Percentiles rank a stretch among this genome's conserved stretches.
These are phyloP conservation scores for Delphinella strobiligena DNA, from an alignment of 2,329 filamentous ascomycete species.

Conservation along the genomic window DNA sequence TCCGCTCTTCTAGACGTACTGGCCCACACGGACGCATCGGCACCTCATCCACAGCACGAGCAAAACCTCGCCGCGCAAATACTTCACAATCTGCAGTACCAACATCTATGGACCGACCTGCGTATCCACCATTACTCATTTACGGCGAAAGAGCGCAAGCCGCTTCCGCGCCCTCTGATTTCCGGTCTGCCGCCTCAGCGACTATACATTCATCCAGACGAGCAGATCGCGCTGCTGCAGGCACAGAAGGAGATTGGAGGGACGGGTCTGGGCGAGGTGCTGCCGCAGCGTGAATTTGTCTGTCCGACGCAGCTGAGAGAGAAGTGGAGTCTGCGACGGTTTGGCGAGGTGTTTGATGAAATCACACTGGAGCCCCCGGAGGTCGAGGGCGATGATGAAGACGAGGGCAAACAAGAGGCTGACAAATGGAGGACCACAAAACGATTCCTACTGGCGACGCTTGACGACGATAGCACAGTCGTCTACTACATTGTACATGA, in stretches of 20 bases:
- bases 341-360: constrained; percentile 58
- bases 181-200: constrained; percentile 61
- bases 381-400: constrained; percentile 13
- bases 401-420: constrained; percentile 13
- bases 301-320: constrained; percentile 61
- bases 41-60: constrained; percentile 12
- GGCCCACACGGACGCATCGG: too few species aligned
- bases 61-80: constrained; percentile 48
- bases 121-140: constrained; percentile 39
- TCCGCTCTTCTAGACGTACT: too few species aligned
- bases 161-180: constrained; percentile 51
- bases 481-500: constrained; percentile 79
- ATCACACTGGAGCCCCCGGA: constrained; percentile 27
- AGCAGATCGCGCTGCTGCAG: constrained; percentile 63
- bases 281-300: constrained; percentile 58
- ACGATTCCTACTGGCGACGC: constrained; percentile 59
- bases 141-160: too few species aligned
- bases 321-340: constrained; percentile 55
- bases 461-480: constrained; percentile 71
- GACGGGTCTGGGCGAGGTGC: constrained; percentile 16
- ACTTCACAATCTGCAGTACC: constrained; percentile 58
- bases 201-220: constrained; percentile 70
- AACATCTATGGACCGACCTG: constrained; percentile 62
- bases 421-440: constrained; percentile 42
- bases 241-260: constrained; percentile 27